Conservation (phyloP, 225 moss, liverwort and hornwort species). For the Climacium dendroides region DNA sequence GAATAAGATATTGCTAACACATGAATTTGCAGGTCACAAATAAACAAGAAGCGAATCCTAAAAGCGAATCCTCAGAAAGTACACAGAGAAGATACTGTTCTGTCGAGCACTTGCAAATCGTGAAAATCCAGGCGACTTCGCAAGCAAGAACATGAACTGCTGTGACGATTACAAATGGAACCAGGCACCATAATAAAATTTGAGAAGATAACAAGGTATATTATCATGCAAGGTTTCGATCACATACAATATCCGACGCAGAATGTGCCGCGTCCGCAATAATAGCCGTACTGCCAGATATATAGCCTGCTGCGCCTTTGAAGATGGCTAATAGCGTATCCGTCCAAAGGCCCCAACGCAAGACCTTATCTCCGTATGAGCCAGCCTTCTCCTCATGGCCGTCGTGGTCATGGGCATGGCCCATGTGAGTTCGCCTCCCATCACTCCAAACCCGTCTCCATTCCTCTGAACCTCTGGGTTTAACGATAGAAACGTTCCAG, state of each 20-base stretch:
- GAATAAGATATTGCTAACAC: neutral
- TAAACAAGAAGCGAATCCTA: neutral
- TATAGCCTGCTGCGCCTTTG: constrained; percentile 89
- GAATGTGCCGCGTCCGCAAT: constrained; percentile 97
- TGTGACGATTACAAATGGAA: neutral
- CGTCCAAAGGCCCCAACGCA: constrained; percentile 73
- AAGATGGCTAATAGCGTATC: constrained; percentile 58
- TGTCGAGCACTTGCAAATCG: neutral
- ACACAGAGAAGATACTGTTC: neutral
- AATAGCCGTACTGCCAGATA: constrained; percentile 85
- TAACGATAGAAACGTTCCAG: constrained; percentile 8
- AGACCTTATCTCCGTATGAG: constrained; percentile 50
- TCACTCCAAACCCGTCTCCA: constrained; percentile 15
- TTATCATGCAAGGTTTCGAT: neutral
- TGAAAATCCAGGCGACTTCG: neutral
- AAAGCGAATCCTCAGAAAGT: neutral
- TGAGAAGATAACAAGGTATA: neutral
- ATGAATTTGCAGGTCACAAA: neutral
- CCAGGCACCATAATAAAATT: neutral
- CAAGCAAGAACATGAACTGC: neutral
- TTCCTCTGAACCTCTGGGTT: constrained; percentile 3
- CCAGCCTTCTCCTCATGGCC: constrained; percentile 28
- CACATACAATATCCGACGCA: constrained; percentile 73
- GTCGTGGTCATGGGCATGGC: constrained; percentile 44
- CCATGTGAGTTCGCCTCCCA: constrained; percentile 57